phyloP scores from a whole-genome alignment of 306 rosid genomes.

The Vicia faba region DNA sequence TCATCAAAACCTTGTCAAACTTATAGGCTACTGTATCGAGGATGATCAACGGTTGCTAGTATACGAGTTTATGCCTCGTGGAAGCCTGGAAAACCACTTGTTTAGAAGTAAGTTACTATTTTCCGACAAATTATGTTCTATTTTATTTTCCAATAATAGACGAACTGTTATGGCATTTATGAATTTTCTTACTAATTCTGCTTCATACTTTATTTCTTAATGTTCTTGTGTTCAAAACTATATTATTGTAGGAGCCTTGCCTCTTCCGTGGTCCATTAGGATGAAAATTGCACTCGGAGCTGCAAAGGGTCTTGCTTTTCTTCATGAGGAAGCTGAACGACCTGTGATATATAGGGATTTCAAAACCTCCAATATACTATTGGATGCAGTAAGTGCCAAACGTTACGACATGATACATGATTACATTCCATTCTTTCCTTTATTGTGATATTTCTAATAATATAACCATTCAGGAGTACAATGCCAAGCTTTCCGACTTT shows the following conservation, averaged over 20 bases:
- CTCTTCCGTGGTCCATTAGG: conserved; percentile 97
- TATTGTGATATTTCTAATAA: conserved; percentile 39
- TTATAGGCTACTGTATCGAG: conserved; percentile 93
- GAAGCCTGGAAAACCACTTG: conserved; percentile 96
- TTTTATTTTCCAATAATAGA: conserved; percentile 6
- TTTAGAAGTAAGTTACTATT: conserved; percentile 73
- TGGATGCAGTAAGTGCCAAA: conserved; percentile 86
- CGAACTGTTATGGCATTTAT: neutral
- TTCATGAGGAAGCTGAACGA: conserved; percentile 92
- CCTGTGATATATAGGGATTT: conserved; percentile 96
- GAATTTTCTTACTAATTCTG: neutral
- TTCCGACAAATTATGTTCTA: neutral
- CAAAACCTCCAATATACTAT: conserved; percentile 89
- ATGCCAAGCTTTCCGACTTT: conserved; percentile 95
- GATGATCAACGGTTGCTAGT: conserved; percentile 93
- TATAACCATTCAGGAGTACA: conserved; percentile 70
- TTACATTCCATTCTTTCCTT: neutral
- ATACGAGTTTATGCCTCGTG: conserved; percentile 97
- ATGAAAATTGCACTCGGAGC: conserved; percentile 98
- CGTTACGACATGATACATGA: neutral
- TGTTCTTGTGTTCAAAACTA: conserved; percentile 34
- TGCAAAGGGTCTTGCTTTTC: conserved; percentile 95
- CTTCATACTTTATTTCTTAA: conserved; percentile 17
- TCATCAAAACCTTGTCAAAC: conserved; percentile 92
- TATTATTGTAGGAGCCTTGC: conserved; percentile 72